Evolutionary conservation across 106 monocot species (phyloP).

Genomic region (Phalaenopsis equestris): DNA sequence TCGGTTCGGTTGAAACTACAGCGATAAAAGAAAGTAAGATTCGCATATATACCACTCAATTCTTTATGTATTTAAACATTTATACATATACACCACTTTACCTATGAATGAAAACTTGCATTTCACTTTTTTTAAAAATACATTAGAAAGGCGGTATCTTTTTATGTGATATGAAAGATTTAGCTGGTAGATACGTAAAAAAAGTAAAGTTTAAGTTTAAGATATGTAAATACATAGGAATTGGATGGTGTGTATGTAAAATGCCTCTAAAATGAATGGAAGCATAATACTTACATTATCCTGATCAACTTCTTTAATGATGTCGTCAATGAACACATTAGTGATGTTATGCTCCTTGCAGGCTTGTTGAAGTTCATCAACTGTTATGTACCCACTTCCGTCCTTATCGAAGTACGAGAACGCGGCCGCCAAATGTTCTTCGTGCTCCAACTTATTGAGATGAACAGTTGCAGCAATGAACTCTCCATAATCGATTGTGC

Average conservation of each 20-base stretch:
- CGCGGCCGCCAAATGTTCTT: constrained; percentile 65
- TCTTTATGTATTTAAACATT: no score
- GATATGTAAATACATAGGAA: no score
- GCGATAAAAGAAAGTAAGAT: neutral
- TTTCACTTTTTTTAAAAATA: no score
- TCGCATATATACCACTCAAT: no score
- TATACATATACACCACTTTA: no score
- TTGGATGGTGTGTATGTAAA: no score
- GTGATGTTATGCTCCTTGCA: constrained; percentile 49
- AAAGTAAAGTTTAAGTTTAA: no score
- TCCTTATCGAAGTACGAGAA: constrained; percentile 82
- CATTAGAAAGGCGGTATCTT: no score
- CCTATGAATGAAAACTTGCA: no score
- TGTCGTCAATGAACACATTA: constrained; percentile 43
- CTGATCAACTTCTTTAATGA: constrained; percentile 61
- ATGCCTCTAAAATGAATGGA: neutral
- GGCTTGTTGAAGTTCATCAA: constrained; percentile 59
- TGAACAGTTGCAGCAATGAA: constrained; percentile 75
- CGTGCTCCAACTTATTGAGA: constrained; percentile 66
- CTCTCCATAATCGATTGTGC: constrained; percentile 63
- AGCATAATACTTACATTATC: constrained; percentile 50
- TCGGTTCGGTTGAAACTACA: neutral
- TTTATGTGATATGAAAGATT: no score
- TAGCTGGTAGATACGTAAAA: no score
- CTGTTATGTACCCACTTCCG: constrained; percentile 57